Conservation (phyloP, 2,329 filamentous ascomycete genomes). For the Pyrenochaeta sp. region DNA sequence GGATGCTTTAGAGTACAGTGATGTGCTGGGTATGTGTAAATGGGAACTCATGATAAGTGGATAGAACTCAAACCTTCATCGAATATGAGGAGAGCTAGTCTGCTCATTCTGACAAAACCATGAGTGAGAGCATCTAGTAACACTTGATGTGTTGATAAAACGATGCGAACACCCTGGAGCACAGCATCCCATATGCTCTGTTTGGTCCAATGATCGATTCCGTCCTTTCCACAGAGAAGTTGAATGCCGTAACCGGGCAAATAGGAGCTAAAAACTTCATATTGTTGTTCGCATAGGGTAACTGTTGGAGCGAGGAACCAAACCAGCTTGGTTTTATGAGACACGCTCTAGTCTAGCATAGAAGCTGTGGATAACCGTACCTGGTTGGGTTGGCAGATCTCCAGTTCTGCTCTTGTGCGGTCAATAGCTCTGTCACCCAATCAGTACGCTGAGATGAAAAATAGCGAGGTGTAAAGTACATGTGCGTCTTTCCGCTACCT, state of each 20-base stretch:
- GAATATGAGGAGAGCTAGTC: constrained; percentile 75
- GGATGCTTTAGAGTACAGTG: constrained; percentile 72
- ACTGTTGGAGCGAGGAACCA: constrained; percentile 59
- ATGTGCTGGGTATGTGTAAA: constrained; percentile 65
- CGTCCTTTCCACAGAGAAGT: constrained; percentile 72
- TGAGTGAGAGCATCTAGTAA: constrained; percentile 77
- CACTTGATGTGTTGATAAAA: constrained; percentile 80
- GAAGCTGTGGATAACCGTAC: constrained; percentile 29
- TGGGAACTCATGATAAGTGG: not conserved
- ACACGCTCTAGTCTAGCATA: constrained; percentile 2
- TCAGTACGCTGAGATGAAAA: constrained; percentile 13
- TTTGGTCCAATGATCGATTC: constrained; percentile 76
- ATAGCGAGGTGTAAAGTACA: constrained; percentile 30
- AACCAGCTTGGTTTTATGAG: constrained; percentile 43
- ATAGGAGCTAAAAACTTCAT: constrained; percentile 42
- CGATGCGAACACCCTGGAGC: constrained; percentile 71
- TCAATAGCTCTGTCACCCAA: constrained; percentile 48
- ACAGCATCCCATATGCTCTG: constrained; percentile 72
- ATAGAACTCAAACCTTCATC: constrained; percentile 70
- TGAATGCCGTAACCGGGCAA: constrained; percentile 64
- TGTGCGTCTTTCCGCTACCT: constrained; percentile 59
- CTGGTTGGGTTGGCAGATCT: constrained; percentile 47
- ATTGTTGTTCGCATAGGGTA: constrained; percentile 57
- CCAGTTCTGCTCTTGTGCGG: constrained; percentile 55
- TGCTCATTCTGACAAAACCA: constrained; percentile 72